phyloP scores from a whole-genome alignment of 2,329 filamentous ascomycete genomes.

The Botrytis tulipae region DNA sequence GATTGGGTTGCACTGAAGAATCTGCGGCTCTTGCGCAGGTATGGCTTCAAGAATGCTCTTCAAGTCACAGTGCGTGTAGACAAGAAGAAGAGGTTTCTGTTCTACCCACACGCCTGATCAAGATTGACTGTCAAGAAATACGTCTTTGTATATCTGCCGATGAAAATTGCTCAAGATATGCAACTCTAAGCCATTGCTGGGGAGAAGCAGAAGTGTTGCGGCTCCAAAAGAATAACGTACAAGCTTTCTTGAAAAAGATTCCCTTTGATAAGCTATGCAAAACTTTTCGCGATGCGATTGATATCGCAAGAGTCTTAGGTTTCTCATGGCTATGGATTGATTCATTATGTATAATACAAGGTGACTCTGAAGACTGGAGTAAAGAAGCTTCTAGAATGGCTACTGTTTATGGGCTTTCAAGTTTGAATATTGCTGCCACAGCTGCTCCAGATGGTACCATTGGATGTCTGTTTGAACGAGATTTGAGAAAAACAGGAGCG shows the following conservation, averaged over 20 bases:
- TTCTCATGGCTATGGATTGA: background rate
- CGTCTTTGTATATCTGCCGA: background rate
- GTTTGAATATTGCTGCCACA: background rate
- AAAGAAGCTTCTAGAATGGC: background rate
- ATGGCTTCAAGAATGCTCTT: background rate
- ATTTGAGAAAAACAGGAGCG: background rate
- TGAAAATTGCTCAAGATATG: background rate
- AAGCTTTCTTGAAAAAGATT: background rate
- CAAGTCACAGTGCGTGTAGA: background rate
- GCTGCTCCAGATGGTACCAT: background rate
- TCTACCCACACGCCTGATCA: background rate
- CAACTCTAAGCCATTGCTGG: background rate
- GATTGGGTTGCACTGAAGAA: background rate
- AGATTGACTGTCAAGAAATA: background rate
- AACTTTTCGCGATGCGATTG: background rate
- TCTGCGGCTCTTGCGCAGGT: background rate
- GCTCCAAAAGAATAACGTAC: background rate
- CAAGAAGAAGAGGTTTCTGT: background rate
- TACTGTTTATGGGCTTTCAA: background rate
- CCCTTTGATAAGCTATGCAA: background rate
- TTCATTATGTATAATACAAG: background rate
- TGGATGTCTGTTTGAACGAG: background rate
- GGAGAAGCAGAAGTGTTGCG: background rate
- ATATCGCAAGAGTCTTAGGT: background rate
- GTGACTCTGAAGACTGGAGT: background rate